phyloP scores from a whole-genome alignment of 495 filamentous ascomycete genomes.

The Amorphotheca resinae region DNA sequence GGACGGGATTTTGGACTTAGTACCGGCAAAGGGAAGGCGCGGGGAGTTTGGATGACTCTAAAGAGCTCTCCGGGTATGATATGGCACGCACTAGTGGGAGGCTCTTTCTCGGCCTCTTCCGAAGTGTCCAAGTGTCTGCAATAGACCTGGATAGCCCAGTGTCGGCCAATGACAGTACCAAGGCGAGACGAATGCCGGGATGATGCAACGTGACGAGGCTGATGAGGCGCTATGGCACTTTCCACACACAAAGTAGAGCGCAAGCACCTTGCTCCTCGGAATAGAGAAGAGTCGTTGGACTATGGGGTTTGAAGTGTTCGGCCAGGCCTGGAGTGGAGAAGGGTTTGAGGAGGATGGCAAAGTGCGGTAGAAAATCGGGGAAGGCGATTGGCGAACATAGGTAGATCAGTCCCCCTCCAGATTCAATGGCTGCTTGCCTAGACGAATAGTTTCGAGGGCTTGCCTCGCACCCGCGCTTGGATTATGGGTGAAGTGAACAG shows the following conservation, averaged over 20 bases:
- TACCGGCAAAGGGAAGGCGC: slow-evolving; percentile 8
- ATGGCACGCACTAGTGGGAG: slow-evolving; percentile 6
- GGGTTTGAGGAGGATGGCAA: neutral
- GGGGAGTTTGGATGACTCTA: slow-evolving; percentile 2
- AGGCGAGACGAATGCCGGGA: slow-evolving; percentile 6
- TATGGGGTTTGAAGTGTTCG: neutral
- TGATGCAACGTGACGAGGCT: slow-evolving; percentile 11
- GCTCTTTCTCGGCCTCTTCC: slow-evolving; percentile 11
- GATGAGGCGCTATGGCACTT: neutral
- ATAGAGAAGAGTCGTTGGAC: slow-evolving; percentile 6
- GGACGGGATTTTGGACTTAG: neutral
- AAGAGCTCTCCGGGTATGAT: neutral
- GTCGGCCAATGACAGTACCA: too few relatives aligned
- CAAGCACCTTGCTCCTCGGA: neutral
- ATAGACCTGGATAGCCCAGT: too few relatives aligned
- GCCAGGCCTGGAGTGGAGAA: slow-evolving; percentile 4
- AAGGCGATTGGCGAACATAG: too few relatives aligned
- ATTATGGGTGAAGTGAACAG: too few relatives aligned
- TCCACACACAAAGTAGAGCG: neutral
- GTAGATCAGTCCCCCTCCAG: too few relatives aligned
- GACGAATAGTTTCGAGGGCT: too few relatives aligned
- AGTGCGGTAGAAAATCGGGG: too few relatives aligned
- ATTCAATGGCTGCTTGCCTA: too few relatives aligned
- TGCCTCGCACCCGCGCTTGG: too few relatives aligned
- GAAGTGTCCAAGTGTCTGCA: too few relatives aligned